phyloP scores from a whole-genome alignment of 306 rosid genomes.

The Trifolium subterraneum region DNA sequence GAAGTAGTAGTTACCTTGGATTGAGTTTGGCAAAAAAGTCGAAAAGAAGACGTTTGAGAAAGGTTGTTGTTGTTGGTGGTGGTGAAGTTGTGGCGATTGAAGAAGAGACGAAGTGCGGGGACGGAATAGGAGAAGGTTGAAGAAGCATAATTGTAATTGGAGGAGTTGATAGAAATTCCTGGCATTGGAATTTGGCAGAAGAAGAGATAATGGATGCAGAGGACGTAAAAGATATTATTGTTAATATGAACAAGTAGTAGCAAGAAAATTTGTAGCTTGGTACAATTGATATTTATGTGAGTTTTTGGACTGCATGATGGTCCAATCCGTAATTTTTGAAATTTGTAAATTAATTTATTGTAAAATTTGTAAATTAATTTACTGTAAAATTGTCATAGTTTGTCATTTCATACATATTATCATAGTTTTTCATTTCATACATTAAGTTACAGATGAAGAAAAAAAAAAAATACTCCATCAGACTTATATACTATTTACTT shows the following conservation, averaged over 20 bases:
- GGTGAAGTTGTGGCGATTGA: slow-evolving; percentile 32
- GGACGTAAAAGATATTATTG: neutral
- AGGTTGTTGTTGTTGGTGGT: neutral
- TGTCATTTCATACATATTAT: no score
- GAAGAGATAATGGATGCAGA: slow-evolving; percentile 32
- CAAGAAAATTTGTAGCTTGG: neutral
- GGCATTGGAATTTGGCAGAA: slow-evolving; percentile 39
- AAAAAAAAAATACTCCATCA: no score
- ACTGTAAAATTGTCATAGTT: no score
- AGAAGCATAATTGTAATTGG: slow-evolving; percentile 21
- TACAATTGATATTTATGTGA: slow-evolving; percentile 1
- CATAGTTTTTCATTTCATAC: no score
- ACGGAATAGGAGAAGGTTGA: slow-evolving; percentile 39
- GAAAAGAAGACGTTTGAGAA: slow-evolving; percentile 31
- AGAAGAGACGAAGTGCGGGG: slow-evolving; percentile 24
- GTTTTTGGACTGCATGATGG: neutral
- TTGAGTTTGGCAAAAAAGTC: slow-evolving; percentile 41
- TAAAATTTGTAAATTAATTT: no score
- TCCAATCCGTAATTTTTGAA: neutral
- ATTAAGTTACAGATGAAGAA: no score
- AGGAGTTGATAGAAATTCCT: slow-evolving; percentile 17
- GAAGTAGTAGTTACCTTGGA: slow-evolving; percentile 40
- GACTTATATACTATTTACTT: no score
- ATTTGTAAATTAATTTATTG: no score
- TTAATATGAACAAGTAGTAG: neutral